Evolutionary conservation across 352 stramenopile genomes (phyloP).

Genomic region (Phytophthora agathidicida): DNA sequence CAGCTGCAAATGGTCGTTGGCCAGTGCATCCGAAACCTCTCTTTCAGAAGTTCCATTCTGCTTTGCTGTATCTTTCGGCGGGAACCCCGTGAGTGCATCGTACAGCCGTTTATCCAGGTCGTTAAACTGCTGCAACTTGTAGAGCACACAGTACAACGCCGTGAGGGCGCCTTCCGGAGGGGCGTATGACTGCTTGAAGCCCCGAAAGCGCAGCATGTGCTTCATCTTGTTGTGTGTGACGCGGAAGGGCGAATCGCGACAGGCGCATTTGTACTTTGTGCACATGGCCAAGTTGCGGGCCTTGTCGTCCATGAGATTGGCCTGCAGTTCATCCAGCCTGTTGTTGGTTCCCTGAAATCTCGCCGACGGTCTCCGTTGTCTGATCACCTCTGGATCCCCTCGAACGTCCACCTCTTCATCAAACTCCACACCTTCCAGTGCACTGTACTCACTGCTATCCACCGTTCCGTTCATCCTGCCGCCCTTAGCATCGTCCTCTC

Average conservation of each 20-base stretch:
- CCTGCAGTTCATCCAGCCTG: constrained; percentile 61
- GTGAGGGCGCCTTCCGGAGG: constrained; percentile 44
- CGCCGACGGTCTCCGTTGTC: constrained; percentile 17
- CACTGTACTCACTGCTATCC: constrained; percentile 34
- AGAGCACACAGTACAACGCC: constrained; percentile 70
- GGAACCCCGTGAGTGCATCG: constrained; percentile 56
- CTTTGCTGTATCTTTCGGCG: background rate
- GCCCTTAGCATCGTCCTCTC: constrained; percentile 18
- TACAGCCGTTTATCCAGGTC: constrained; percentile 73
- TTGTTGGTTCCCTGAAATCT: constrained; percentile 11
- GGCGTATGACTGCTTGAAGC: constrained; percentile 52
- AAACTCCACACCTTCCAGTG: constrained; percentile 16
- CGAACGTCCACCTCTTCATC: constrained; percentile 19
- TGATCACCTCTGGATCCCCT: constrained; percentile 8
- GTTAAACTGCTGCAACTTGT: constrained; percentile 73
- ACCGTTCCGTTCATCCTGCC: constrained; percentile 10
- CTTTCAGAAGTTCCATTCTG: constrained; percentile 6
- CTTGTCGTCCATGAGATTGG: constrained; percentile 75
- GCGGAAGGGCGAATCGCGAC: constrained; percentile 67
- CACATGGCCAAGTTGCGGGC: constrained; percentile 73
- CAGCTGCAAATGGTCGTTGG: constrained; percentile 37
- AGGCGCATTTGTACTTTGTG: constrained; percentile 70
- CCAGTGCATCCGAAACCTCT: constrained; percentile 23
- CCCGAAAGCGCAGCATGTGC: constrained; percentile 61
- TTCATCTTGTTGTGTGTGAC: constrained; percentile 64